These are phyloP conservation scores for Ceratocystiopsis minuta DNA, from an alignment of 2,329 filamentous ascomycete genomes.

Conservation along the genomic window DNA sequence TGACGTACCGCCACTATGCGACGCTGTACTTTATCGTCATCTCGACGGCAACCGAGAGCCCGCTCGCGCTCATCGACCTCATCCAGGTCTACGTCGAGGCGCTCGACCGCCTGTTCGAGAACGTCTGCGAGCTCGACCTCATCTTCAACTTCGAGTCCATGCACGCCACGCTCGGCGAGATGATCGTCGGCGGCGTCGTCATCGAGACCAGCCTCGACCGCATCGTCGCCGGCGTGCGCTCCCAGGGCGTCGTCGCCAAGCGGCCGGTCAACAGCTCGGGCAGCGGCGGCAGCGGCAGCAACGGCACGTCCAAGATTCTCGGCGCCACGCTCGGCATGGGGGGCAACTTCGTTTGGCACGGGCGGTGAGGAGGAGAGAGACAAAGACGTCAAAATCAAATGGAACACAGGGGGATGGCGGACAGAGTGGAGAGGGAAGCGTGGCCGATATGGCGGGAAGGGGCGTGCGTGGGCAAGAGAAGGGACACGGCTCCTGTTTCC, in stretches of 20 bases:
- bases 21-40: slow-evolving; percentile 98
- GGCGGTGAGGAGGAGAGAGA: slow-evolving; percentile 11
- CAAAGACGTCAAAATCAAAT: too few species aligned
- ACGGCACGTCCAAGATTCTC: slow-evolving; percentile 26
- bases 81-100: slow-evolving; percentile 98
- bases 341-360: slow-evolving; percentile 38
- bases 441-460: too few species aligned
- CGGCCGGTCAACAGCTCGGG: slow-evolving; percentile 54
- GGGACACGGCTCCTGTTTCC: background rate
- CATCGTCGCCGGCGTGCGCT: slow-evolving; percentile 69
- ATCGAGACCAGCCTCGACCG: slow-evolving; percentile 80
- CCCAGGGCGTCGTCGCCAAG: slow-evolving; percentile 62
- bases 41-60: slow-evolving; percentile 87
- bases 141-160: slow-evolving; percentile 99
- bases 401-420: too few species aligned
- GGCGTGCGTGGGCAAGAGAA: too few species aligned
- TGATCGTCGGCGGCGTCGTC: slow-evolving; percentile 90
- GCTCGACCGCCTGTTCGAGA: slow-evolving; percentile 87
- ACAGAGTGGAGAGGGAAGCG: background rate
- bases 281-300: slow-evolving; percentile 16
- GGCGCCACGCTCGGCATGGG: slow-evolving; percentile 37
- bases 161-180: slow-evolving; percentile 77
- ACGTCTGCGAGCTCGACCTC: slow-evolving; percentile 93
- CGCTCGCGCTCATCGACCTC: slow-evolving; percentile 82
- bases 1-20: slow-evolving; percentile 95